These are phyloP conservation scores for Paradendryphiella salina DNA, from an alignment of 2,329 filamentous ascomycete genomes.

Conservation along the genomic window DNA sequence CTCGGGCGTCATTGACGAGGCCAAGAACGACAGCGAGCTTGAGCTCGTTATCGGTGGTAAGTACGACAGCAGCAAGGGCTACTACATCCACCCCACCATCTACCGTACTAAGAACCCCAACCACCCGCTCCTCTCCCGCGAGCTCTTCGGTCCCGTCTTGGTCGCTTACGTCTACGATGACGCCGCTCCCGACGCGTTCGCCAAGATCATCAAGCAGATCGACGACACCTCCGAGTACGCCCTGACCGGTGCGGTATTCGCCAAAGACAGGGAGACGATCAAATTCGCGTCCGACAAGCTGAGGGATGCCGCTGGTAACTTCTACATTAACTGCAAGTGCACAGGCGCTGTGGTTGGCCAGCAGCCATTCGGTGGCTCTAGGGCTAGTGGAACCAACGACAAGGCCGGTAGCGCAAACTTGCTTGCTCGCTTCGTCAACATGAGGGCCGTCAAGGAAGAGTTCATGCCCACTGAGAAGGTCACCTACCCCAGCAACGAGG, in stretches of 20 bases:
- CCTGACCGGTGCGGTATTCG: slow-evolving; percentile 76
- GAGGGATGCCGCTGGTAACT: slow-evolving; percentile 76
- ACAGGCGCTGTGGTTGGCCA: slow-evolving; percentile 57
- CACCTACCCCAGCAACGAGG: slow-evolving; percentile 58
- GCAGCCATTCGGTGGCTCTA: slow-evolving; percentile 58
- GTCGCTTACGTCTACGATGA: slow-evolving; percentile 79
- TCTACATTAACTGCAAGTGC: slow-evolving; percentile 83
- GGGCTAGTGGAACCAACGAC: slow-evolving; percentile 61
- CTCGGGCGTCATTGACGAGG: slow-evolving; percentile 72
- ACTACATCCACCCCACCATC: slow-evolving; percentile 81
- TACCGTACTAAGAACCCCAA: slow-evolving; percentile 73
- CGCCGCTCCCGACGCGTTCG: slow-evolving; percentile 59
- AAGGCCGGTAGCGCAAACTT: slow-evolving; percentile 60
- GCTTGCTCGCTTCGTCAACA: slow-evolving; percentile 58
- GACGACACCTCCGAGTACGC: slow-evolving; percentile 76
- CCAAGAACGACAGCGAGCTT: slow-evolving; percentile 74
- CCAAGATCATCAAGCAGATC: slow-evolving; percentile 63
- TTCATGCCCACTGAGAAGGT: slow-evolving; percentile 55
- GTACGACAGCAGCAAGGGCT: slow-evolving; percentile 77
- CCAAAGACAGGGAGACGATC: slow-evolving; percentile 67
- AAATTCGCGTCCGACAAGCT: slow-evolving; percentile 71
- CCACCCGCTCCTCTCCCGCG: slow-evolving; percentile 73
- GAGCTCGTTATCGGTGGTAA: slow-evolving; percentile 74
- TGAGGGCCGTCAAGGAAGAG: slow-evolving; percentile 61
- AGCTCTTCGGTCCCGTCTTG: slow-evolving; percentile 82